Base-by-base conservation (phyloP, 371 early-diverging fungal genomes). In the Circinella umbellata region DNA sequence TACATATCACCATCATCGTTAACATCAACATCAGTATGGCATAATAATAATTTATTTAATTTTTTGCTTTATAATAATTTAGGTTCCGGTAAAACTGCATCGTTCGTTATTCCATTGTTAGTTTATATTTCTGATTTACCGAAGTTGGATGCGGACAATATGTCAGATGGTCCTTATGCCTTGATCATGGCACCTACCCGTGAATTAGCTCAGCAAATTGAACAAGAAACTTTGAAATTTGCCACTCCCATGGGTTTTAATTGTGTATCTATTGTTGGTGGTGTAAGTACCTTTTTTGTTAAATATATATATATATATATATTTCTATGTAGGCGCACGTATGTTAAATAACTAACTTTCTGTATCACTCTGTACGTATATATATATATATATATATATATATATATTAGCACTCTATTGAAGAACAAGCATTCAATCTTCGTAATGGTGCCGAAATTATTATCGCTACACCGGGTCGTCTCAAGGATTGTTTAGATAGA, bases 401-500 rank as follows among this genome's bases (percentile, higher is more conserved):
- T 51, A 42, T 9, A 64, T 35, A 63, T 2, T 79, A 86, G 73
- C 96, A 97, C 71, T 84, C 92, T 3, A 88, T 95, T 35, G 94
- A 92, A 69, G 92, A 91, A 57, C 98, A 98, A 86, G 77, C 94
- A 1, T 89, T 92, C 73, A 91, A 89, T 67, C 75, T 97, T 73
- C 88, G 94, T 20, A 89, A 91, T 66, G 97, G 98, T 70, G 94
- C 94, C 0, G 93, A 95, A 70, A 96, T 99, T 67, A 85, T 99
- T 61, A 97, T 99, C 81, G 98, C 98, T 15, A 98, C 99, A 7
- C 99, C 99, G 2, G 99, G 99, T 73, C 93, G 98, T 77, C 86
- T 99, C 55, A 89, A 90, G 78, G 97, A 97, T 77, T 91, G 91
- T 77, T 81, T 93, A 61, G 95, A 96, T 57, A 87, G 92, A 48